phyloP scores from a whole-genome alignment of 345 rosid species.

The Isatis tinctoria region DNA sequence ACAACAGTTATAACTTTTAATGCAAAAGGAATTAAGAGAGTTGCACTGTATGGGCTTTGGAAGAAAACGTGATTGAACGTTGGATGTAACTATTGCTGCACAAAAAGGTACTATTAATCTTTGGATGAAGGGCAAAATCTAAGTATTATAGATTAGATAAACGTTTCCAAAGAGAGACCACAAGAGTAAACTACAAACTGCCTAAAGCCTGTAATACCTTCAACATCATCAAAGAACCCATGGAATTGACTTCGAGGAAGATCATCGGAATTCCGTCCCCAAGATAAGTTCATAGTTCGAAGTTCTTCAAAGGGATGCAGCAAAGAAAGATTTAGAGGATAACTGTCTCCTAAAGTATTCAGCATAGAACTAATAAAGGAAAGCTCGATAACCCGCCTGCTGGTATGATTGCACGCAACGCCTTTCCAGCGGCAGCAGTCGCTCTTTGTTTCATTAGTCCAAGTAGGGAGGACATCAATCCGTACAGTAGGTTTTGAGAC shows the following conservation, averaged over 20 bases:
- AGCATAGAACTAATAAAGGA: neutral
- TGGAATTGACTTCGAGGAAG: neutral
- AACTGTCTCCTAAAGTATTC: neutral
- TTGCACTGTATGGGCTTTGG: no score
- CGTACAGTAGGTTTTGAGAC: no score
- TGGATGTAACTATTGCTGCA: neutral
- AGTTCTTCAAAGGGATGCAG: conserved; percentile 3
- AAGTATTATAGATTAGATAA: neutral
- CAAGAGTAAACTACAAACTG: neutral
- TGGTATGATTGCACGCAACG: neutral
- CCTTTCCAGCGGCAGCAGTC: conserved; percentile 8
- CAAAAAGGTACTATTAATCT: no score
- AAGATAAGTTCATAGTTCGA: neutral
- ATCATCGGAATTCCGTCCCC: no score
- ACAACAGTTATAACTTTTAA: neutral
- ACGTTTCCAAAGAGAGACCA: neutral
- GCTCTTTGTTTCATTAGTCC: neutral
- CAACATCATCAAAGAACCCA: neutral
- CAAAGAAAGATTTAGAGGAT: neutral
- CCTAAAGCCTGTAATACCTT: neutral
- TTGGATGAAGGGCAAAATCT: neutral
- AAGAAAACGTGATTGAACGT: no score
- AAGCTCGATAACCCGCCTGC: neutral
- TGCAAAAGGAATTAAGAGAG: neutral
- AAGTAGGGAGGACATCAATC: no score